A percentile compares a stretch with the other conserved stretches of the same genome.
Evolutionary conservation across 2,329 filamentous ascomycete species (phyloP).

Genomic region (Basipetospora sp.): DNA sequence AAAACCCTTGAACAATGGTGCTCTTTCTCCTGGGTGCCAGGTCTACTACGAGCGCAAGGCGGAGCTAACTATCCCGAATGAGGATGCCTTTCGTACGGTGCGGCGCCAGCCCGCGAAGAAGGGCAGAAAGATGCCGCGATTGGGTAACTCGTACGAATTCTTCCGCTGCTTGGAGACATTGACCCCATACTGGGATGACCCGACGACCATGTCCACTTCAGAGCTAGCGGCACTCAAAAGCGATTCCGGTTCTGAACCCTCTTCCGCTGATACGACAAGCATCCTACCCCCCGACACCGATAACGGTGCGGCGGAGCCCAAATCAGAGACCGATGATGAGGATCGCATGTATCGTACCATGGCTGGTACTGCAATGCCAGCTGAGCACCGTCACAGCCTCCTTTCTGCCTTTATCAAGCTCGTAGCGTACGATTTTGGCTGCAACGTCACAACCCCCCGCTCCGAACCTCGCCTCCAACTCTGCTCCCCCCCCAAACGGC

Average conservation of each 20-base stretch:
- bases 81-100: conserved; percentile 45
- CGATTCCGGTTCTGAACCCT: conserved; percentile 16
- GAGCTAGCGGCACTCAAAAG: too few relatives aligned
- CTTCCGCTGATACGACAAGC: conserved; percentile 5
- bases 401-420: conserved; percentile 47
- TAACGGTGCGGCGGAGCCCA: background rate
- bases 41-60: conserved; percentile 43
- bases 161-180: conserved; percentile 47
- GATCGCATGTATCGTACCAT: conserved; percentile 28
- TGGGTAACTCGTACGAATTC: conserved; percentile 53
- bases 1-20: conserved; percentile 35
- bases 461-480: conserved; percentile 46
- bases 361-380: conserved; percentile 40
- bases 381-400: conserved; percentile 42
- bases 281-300: too few relatives aligned
- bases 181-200: conserved; percentile 48
- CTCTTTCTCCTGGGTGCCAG: conserved; percentile 39
- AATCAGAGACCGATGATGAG: conserved; percentile 3
- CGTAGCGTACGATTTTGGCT: conserved; percentile 51
- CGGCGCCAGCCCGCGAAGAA: conserved; percentile 40
- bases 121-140: conserved; percentile 37
- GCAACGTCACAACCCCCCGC: conserved; percentile 41
- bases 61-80: conserved; percentile 42
- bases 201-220: too few relatives aligned
- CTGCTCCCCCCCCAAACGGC: conserved; percentile 18